Base-by-base conservation (phyloP, 1,284 basidiomycete species). In the Puccinia novopanici region DNA sequence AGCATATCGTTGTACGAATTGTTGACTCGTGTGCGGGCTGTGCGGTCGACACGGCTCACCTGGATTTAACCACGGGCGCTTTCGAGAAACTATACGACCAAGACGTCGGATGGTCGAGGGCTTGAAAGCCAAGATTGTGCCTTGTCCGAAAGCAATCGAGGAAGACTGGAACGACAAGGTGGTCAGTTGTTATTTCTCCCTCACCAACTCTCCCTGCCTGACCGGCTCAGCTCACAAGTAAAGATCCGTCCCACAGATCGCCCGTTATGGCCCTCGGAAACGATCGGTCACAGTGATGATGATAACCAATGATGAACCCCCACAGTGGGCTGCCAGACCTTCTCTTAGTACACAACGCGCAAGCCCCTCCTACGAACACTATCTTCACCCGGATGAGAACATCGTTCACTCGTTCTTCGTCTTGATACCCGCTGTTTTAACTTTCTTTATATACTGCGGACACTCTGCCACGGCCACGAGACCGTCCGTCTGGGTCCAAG, bases 61-160 rank as follows among this genome's bases (percentile, higher is more conserved):
- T 78, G 42, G 75, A 78, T 59, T 50, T 78, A 15, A 78, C 75
- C 13, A 42, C 24, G 10, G 65, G 50, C n/a, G 75, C 75, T 42
- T 78, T 78, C 42, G 4, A 68, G 67, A 70, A 55, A 27, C 54
- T 78, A 13, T 78, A 78, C 57, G 52, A n/a, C 15, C 22, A 55
- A 45, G 75, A 78, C n/a, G 65, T 71, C 37, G 75, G 24, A 42
- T 42, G 67, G 75, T 78, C 30, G 40, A 55, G 19, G 40, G 40
- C 13, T 59, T 78, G 24, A 65, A 78, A 70, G 75, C 75, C 12
- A 57, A 68, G 37, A 50, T 78, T 12, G 54, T 78, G 9, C n/a
- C 50, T 70, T 30, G 27, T 57, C 75, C 75, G 13, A 12, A 22
- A 8, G 22, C 19, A 5, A 45, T 67, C 15, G 42, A 67, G 3